These are phyloP conservation scores for Corinectria fuckeliana DNA, from an alignment of 2,329 filamentous ascomycete genomes.

Conservation along the genomic window DNA sequence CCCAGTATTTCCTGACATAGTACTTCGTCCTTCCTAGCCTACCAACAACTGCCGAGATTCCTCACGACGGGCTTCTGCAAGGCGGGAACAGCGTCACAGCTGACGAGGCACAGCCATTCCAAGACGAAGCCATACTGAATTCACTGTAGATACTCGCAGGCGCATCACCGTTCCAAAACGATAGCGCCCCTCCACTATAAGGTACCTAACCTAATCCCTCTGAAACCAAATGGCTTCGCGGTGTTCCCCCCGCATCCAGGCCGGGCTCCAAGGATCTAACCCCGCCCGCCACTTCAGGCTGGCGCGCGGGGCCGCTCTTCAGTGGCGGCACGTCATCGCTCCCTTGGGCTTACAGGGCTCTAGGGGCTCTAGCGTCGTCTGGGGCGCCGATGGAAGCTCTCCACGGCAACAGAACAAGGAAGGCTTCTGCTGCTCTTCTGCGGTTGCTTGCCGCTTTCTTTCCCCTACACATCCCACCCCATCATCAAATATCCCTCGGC, in stretches of 20 bases:
- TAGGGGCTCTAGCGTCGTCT: too few relatives aligned
- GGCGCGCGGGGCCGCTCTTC: background rate
- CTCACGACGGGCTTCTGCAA: background rate
- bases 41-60: background rate
- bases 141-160: too few relatives aligned
- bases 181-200: slow-evolving; percentile 2
- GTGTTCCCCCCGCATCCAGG: slow-evolving; percentile 10
- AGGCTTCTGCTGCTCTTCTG: background rate
- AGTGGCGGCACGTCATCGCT: slow-evolving; percentile 17
- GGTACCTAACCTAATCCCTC: background rate
- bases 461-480: background rate
- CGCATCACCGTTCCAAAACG: background rate
- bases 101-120: background rate
- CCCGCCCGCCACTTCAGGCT: slow-evolving; percentile 14
- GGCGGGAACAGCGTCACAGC: background rate
- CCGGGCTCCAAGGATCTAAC: background rate
- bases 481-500: slow-evolving; percentile 7
- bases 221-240: background rate
- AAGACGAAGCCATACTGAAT: too few relatives aligned
- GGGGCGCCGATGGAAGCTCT: slow-evolving; percentile 18
- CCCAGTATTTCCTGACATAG: background rate
- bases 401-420: slow-evolving; percentile 10
- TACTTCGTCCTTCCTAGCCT: too few relatives aligned
- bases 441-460: background rate
- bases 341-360: background rate